These are phyloP conservation scores for Cairneyella variabilis DNA, from an alignment of 495 filamentous ascomycete species.

Conservation along the genomic window DNA sequence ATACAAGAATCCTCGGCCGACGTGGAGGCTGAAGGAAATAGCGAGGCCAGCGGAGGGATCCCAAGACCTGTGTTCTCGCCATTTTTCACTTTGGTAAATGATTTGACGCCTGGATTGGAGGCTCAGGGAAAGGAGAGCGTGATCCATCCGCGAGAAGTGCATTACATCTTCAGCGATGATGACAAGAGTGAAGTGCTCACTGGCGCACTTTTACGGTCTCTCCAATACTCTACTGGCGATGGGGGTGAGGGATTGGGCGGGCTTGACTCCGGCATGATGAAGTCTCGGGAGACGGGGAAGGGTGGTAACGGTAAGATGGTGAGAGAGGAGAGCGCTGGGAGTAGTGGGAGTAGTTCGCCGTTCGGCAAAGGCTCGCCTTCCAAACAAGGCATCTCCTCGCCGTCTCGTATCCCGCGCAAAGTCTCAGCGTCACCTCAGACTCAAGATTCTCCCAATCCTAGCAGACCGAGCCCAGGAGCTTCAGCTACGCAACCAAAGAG, in stretches of 20 bases:
- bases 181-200: conserved; percentile 62
- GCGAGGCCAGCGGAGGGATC: not conserved
- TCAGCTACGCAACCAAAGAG: not conserved
- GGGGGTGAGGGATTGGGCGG: too few species aligned
- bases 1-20: not conserved
- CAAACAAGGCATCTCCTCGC: too few species aligned
- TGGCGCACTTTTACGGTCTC: not conserved
- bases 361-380: too few species aligned
- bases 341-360: too few species aligned
- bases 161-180: conserved; percentile 89
- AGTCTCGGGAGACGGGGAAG: not conserved
- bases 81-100: conserved; percentile 63
- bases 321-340: not conserved
- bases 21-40: not conserved
- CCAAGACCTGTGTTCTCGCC: conserved; percentile 45
- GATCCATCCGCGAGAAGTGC: conserved; percentile 73
- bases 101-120: conserved; percentile 36
- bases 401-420: too few species aligned
- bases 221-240: too few species aligned
- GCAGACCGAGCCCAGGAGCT: too few species aligned
- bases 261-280: too few species aligned
- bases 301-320: not conserved
- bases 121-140: conserved; percentile 34
- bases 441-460: too few species aligned
- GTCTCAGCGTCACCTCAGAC: too few species aligned